Evolutionary conservation across 106 monocot genomes (phyloP), one percentile per base, ranked within the genome.

Genomic region (Platanthera guangdongensis): DNA sequence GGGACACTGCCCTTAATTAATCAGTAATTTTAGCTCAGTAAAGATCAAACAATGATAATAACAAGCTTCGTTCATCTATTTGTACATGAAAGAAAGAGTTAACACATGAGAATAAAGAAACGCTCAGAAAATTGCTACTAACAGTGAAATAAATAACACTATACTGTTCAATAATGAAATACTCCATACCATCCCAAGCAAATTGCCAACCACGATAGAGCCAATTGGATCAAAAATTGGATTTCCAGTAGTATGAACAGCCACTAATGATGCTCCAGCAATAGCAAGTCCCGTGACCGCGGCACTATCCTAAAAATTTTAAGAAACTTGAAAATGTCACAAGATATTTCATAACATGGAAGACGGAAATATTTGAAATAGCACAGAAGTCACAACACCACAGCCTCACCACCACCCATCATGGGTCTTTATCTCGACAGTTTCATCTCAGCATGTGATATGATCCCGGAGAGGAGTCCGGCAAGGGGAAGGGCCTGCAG

Each of bases 211-310:
- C 74, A 99, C 78, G 76, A 99, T 99, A 2, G 99, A 99, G 76
- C 99, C 99, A 72, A 99, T 88, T 70, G 99, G 94, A 69, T 99
- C 99, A 81, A 92, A 99, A 72, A 99, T 94, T 74, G 99, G 77
- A 92, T 99, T 99, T 78, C 99, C 99, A 63, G 99, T 99, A 52
- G 82, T 75, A 28, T 94, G 82, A 28, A 94, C 94, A 74, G 99
- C 92, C 30, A 99, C 92, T 78, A 99, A 83, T 74, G 99, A 99
- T 39, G 86, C 92, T 65, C 86, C 94, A 72, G 99, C 99, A 81
- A 99, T 99, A 63, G 81, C 82, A 69, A 99, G 93, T 59, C 99
- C 94, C 47, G 94, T 90, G 59, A 94, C 94, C 59, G 99, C 99
- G 86, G 99, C 99, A 85, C 99, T 86, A 90, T 99, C 99, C 99